phyloP scores from a whole-genome alignment of 192 early-diverging fungal species.

The Backusella luteola region DNA sequence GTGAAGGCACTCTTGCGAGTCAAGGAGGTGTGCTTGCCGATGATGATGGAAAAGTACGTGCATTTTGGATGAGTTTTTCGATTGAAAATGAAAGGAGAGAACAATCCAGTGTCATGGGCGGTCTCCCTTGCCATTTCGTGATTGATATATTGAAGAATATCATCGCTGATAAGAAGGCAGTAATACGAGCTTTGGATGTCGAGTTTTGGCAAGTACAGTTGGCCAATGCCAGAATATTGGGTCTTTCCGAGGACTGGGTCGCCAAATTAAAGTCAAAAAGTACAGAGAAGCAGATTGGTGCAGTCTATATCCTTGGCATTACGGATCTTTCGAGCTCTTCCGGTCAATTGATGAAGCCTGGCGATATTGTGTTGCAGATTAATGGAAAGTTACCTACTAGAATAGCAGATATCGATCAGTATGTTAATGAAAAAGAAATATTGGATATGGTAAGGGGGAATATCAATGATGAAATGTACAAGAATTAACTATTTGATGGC shows the following conservation, averaged over 20 bases:
- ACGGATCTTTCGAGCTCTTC: conserved; percentile 60
- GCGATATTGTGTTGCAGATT: conserved; percentile 66
- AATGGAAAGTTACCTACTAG: conserved; percentile 59
- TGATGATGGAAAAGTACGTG: conserved; percentile 53
- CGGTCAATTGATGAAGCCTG: conserved; percentile 52
- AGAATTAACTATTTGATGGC: not conserved
- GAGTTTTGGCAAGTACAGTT: conserved; percentile 61
- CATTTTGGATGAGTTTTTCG: conserved; percentile 66
- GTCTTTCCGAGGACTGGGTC: conserved; percentile 57
- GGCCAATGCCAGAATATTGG: conserved; percentile 54
- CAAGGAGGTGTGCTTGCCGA: conserved; percentile 71
- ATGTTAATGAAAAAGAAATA: conserved; percentile 40
- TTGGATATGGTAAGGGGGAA: conserved; percentile 49
- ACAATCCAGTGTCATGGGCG: conserved; percentile 59
- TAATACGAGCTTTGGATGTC: conserved; percentile 52
- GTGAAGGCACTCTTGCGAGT: conserved; percentile 60
- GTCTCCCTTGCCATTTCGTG: conserved; percentile 46
- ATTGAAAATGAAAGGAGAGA: conserved; percentile 57
- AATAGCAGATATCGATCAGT: conserved; percentile 54
- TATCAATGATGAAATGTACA: not conserved
- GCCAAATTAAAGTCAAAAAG: conserved; percentile 43
- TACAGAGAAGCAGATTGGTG: conserved; percentile 30
- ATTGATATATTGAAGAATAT: conserved; percentile 47
- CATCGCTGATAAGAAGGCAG: conserved; percentile 43
- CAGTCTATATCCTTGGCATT: conserved; percentile 53